Conservation (phyloP, 164 flowering plant genomes). For the Stephania japonica region DNA sequence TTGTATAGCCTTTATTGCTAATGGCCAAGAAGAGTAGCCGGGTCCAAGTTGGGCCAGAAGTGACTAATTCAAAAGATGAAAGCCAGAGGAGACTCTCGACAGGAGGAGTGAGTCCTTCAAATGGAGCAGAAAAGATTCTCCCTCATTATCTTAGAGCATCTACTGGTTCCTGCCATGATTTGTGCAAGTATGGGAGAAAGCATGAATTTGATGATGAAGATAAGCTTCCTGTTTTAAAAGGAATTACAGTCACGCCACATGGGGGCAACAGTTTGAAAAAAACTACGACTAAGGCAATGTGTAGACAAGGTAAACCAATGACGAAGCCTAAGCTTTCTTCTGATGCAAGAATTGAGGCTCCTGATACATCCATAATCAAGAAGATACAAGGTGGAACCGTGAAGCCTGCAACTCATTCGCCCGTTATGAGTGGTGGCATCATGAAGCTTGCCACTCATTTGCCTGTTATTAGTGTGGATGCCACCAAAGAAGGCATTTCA, state of each 20-base stretch:
- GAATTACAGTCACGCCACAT: conserved; percentile 8
- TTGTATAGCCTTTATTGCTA: conserved; percentile 4
- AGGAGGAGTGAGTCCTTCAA: conserved; percentile 24
- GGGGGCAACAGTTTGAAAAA: conserved; percentile 10
- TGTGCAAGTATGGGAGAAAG: conserved; percentile 71
- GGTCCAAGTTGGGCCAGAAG: conserved; percentile 18
- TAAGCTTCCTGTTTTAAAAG: conserved; percentile 26
- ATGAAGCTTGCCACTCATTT: too few species aligned
- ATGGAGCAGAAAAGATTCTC: conserved; percentile 26
- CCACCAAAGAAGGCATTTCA: neutral
- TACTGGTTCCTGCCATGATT: conserved; percentile 89
- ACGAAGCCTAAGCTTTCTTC: conserved; percentile 20
- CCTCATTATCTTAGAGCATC: conserved; percentile 79
- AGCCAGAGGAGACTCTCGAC: conserved; percentile 36
- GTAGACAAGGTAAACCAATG: conserved; percentile 14
- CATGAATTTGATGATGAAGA: conserved; percentile 39
- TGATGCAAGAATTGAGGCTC: conserved; percentile 7
- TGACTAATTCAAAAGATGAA: conserved; percentile 10
- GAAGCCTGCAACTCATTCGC: neutral
- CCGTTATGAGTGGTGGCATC: neutral
- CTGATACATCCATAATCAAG: conserved; percentile 8
- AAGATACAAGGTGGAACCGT: neutral
- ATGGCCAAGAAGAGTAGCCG: conserved; percentile 33
- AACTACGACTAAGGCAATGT: conserved; percentile 10
- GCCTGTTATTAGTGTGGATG: neutral